Conservation (phyloP, 208 protist genomes). For the Leptomonas pyrrhocoris region DNA sequence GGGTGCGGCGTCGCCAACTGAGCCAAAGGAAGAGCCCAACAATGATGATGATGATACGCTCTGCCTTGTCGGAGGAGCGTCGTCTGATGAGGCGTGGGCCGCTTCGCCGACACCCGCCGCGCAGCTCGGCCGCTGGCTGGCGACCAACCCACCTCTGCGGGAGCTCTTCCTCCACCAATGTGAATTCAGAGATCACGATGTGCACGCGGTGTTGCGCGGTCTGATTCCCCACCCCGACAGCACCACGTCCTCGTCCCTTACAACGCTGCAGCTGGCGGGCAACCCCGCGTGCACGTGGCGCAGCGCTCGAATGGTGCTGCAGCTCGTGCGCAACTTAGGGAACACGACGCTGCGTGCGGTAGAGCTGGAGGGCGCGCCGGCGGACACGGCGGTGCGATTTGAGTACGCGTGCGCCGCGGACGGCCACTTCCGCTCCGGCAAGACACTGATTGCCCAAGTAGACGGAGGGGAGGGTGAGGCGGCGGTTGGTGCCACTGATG, state of each 20-base stretch:
- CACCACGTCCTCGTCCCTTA: background rate
- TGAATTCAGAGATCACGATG: slow-evolving; percentile 54
- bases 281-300: slow-evolving; percentile 32
- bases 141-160: slow-evolving; percentile 43
- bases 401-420: slow-evolving; percentile 35
- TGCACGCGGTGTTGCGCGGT: slow-evolving; percentile 46
- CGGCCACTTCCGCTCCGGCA: slow-evolving; percentile 33
- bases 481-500: background rate
- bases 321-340: slow-evolving; percentile 15
- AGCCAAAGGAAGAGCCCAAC: too few species aligned
- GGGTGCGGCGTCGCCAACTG: background rate
- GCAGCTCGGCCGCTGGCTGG: slow-evolving; percentile 42
- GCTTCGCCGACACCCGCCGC: slow-evolving; percentile 3
- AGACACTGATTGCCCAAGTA: slow-evolving; percentile 2
- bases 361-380: slow-evolving; percentile 22
- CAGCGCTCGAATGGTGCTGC: slow-evolving; percentile 18
- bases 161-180: slow-evolving; percentile 71
- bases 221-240: slow-evolving; percentile 23
- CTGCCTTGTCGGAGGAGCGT: background rate
- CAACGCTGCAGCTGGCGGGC: slow-evolving; percentile 20
- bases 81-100: background rate
- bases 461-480: background rate
- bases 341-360: slow-evolving; percentile 22
- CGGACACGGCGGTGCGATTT: slow-evolving; percentile 23
- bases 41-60: background rate